These are phyloP conservation scores for Diplocarpon mali DNA, from an alignment of 2,329 filamentous ascomycete species.

Conservation along the genomic window DNA sequence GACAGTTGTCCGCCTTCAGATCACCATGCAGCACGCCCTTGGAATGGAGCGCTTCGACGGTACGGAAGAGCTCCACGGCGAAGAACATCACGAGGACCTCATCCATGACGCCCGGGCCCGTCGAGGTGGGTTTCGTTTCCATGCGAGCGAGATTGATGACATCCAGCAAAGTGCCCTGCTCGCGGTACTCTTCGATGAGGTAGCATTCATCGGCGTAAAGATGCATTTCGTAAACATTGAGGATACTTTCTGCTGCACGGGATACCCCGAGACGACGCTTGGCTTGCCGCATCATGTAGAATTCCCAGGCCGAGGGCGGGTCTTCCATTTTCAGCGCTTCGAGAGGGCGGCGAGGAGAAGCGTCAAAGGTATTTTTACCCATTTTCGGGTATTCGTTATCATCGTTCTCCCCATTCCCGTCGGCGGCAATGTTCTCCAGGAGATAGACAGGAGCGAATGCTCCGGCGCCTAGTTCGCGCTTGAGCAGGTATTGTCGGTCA, in stretches of 20 bases:
- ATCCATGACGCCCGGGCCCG: constrained; percentile 60
- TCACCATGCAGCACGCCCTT: constrained; percentile 82
- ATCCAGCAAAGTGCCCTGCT: constrained; percentile 89
- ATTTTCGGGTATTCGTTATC: constrained; percentile 37
- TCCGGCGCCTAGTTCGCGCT: constrained; percentile 79
- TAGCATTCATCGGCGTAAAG: constrained; percentile 85
- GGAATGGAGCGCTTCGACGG: constrained; percentile 74
- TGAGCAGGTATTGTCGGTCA: constrained; percentile 61
- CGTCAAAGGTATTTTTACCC: constrained; percentile 51
- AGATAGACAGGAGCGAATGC: constrained; percentile 95
- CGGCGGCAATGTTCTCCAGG: constrained; percentile 58
- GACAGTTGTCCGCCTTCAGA: constrained; percentile 89
- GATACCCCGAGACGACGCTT: constrained; percentile 65
- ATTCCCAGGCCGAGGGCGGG: constrained; percentile 85
- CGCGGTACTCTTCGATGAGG: constrained; percentile 74
- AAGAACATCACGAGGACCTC: constrained; percentile 94
- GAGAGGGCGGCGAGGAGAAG: constrained; percentile 41
- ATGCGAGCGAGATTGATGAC: constrained; percentile 77
- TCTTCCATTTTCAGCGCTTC: constrained; percentile 94
- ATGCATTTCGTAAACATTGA: constrained; percentile 81
- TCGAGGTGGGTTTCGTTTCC: constrained; percentile 40
- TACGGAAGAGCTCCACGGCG: constrained; percentile 79
- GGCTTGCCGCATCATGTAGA: constrained; percentile 82
- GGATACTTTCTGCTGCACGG: constrained; percentile 65
- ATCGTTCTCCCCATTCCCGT: constrained; percentile 36